phyloP scores from a whole-genome alignment of 768 basidiomycete genomes.

The Paxillus rubicundulus region DNA sequence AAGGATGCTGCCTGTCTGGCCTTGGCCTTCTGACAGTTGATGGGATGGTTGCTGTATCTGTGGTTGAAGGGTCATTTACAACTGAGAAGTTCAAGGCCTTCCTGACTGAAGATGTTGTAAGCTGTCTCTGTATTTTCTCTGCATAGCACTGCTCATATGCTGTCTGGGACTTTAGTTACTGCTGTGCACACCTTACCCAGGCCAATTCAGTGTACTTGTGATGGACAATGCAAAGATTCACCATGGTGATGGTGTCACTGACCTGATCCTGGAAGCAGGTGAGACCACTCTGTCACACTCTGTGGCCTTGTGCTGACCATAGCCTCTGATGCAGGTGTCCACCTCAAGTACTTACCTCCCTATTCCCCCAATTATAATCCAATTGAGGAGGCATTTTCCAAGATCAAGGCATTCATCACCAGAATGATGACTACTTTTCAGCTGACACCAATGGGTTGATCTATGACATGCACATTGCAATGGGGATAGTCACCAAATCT shows the following conservation, averaged over 20 bases:
- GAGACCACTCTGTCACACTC: background rate
- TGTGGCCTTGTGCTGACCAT: no score
- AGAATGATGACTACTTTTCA: no score
- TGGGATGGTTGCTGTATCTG: constrained; percentile 27
- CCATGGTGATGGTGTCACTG: constrained; percentile 31
- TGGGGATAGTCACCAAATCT: no score
- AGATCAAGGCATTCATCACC: no score
- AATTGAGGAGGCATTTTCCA: no score
- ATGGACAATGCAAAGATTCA: constrained; percentile 41
- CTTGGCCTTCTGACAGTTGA: constrained; percentile 30
- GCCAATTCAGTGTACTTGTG: constrained; percentile 34
- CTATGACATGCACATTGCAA: no score
- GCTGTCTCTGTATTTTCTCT: no score
- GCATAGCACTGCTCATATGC: no score
- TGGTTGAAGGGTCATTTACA: constrained; percentile 34
- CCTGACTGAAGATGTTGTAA: constrained; percentile 9
- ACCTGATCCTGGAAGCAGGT: constrained; percentile 23
- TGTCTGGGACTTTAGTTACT: constrained; percentile 7
- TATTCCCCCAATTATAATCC: no score
- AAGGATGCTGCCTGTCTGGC: constrained; percentile 16
- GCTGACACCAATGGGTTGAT: no score
- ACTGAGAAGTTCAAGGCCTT: constrained; percentile 22
- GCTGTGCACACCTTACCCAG: constrained; percentile 35
- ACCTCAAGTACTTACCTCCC: no score
- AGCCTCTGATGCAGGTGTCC: no score